Evolutionary conservation across 768 basidiomycete genomes (phyloP).

Genomic region (Mycena latifolia): DNA sequence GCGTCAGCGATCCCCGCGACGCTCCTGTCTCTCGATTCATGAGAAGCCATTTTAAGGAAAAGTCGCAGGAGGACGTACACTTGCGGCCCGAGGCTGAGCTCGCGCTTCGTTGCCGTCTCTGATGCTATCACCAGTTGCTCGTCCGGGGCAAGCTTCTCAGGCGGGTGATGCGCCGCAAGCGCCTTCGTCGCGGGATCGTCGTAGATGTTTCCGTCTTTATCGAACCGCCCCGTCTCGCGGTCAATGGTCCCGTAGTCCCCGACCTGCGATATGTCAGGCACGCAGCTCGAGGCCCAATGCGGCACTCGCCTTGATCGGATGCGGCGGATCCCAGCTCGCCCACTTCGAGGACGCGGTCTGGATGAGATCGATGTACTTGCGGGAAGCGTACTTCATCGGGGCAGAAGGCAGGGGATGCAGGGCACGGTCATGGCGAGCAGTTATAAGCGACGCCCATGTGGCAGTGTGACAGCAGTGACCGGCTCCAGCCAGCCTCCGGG

Average conservation of each 20-base stretch:
- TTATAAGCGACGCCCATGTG: too few relatives aligned
- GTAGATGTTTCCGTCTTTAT: slow-evolving; percentile 49
- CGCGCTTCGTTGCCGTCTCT: slow-evolving; percentile 34
- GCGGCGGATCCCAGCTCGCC: slow-evolving; percentile 53
- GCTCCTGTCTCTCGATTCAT: not conserved
- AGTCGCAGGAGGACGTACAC: slow-evolving; percentile 31
- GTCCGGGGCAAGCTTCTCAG: slow-evolving; percentile 35
- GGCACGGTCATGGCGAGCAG: too few relatives aligned
- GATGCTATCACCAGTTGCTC: slow-evolving; percentile 41
- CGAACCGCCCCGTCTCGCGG: slow-evolving; percentile 43
- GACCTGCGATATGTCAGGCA: too few relatives aligned
- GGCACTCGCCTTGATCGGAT: slow-evolving; percentile 35
- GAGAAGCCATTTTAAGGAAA: not conserved
- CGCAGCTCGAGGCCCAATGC: too few relatives aligned
- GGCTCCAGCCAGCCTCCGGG: too few relatives aligned
- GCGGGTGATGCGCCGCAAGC: slow-evolving; percentile 36
- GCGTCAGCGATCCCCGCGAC: slow-evolving; percentile 43
- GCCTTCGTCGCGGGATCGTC: slow-evolving; percentile 31
- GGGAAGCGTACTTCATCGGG: slow-evolving; percentile 36
- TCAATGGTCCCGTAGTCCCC: slow-evolving; percentile 50
- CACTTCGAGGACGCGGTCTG: slow-evolving; percentile 46
- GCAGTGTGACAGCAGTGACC: too few relatives aligned
- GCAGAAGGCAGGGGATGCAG: too few relatives aligned
- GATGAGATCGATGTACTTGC: slow-evolving; percentile 54
- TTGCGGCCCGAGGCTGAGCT: slow-evolving; percentile 31